Conservation (phyloP, 768 basidiomycete species). For the Suillus subaureus region DNA sequence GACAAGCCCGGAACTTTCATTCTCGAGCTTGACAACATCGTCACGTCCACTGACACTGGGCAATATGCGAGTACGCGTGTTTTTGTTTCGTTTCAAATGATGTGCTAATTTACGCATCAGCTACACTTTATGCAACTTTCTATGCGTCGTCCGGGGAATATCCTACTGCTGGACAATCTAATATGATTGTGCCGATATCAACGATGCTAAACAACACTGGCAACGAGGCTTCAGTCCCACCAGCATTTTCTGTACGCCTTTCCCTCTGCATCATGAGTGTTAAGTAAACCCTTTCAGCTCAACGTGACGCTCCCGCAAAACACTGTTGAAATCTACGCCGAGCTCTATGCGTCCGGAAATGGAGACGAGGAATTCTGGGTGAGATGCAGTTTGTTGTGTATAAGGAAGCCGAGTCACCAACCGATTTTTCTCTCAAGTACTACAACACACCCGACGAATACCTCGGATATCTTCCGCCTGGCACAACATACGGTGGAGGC, state of each 20-base stretch:
- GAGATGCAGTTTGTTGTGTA: slow-evolving; percentile 15
- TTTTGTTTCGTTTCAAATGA: slow-evolving; percentile 2
- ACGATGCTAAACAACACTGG: slow-evolving; percentile 64
- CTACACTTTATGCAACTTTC: slow-evolving; percentile 71
- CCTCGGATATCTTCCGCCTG: slow-evolving; percentile 52
- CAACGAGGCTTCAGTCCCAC: slow-evolving; percentile 77
- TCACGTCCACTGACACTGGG: slow-evolving; percentile 59
- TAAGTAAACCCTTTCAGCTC: slow-evolving; percentile 39
- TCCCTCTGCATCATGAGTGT: neutral
- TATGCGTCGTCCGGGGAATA: slow-evolving; percentile 58
- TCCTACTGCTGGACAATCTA: slow-evolving; percentile 61
- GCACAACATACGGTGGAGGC: slow-evolving; percentile 47
- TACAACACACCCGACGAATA: slow-evolving; percentile 67
- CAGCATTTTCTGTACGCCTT: slow-evolving; percentile 61
- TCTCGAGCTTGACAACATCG: slow-evolving; percentile 71
- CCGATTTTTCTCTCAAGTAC: slow-evolving; percentile 47
- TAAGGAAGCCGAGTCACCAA: neutral
- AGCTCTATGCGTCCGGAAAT: slow-evolving; percentile 72
- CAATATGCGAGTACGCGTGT: slow-evolving; percentile 63
- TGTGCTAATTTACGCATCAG: slow-evolving; percentile 35
- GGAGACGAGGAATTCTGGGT: slow-evolving; percentile 81
- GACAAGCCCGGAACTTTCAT: slow-evolving; percentile 68
- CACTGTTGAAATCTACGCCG: slow-evolving; percentile 65
- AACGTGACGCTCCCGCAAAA: slow-evolving; percentile 73
- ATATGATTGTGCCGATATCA: slow-evolving; percentile 70